Percentiles rank a stretch among this genome's conserved stretches.
These are phyloP conservation scores for Hevea brasiliensis DNA, from an alignment of 345 rosid species.

Conservation along the genomic window DNA sequence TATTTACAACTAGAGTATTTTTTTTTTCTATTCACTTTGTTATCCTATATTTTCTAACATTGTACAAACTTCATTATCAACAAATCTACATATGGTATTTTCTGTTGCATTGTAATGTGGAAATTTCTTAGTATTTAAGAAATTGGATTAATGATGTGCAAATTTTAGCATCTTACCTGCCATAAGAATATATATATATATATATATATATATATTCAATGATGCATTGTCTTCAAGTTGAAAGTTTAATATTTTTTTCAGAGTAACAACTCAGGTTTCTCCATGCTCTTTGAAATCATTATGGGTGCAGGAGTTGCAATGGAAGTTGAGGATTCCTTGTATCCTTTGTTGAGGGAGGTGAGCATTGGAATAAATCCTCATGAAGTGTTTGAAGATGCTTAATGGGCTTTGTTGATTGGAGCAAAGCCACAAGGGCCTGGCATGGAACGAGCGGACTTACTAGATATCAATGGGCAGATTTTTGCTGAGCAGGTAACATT, in stretches of 20 bases:
- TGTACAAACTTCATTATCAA: not conserved
- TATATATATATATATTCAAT: too few species aligned
- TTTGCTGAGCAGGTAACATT: conserved; percentile 75
- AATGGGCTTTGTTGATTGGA: conserved; percentile 96
- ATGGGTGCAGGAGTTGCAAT: conserved; percentile 77
- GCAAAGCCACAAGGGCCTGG: conserved; percentile 99
- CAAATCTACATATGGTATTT: not conserved
- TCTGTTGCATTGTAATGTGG: not conserved
- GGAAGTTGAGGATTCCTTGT: conserved; percentile 98
- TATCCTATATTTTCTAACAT: not conserved
- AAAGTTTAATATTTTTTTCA: not conserved
- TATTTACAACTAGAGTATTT: too few species aligned
- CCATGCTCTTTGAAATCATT: conserved; percentile 10
- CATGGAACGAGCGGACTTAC: conserved; percentile 86
- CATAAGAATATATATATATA: too few species aligned
- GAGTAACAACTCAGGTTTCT: not conserved
- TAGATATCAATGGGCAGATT: conserved; percentile 91
- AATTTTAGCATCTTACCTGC: not conserved
- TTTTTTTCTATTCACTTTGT: too few species aligned
- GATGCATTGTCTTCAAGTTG: not conserved
- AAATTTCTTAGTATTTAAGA: not conserved
- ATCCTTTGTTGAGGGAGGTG: conserved; percentile 91
- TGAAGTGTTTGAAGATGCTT: conserved; percentile 88
- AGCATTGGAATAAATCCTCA: conserved; percentile 74
- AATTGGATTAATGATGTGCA: not conserved